phyloP scores from a whole-genome alignment of 2,329 filamentous ascomycete genomes.

The Aspergillus puulaauensis region DNA sequence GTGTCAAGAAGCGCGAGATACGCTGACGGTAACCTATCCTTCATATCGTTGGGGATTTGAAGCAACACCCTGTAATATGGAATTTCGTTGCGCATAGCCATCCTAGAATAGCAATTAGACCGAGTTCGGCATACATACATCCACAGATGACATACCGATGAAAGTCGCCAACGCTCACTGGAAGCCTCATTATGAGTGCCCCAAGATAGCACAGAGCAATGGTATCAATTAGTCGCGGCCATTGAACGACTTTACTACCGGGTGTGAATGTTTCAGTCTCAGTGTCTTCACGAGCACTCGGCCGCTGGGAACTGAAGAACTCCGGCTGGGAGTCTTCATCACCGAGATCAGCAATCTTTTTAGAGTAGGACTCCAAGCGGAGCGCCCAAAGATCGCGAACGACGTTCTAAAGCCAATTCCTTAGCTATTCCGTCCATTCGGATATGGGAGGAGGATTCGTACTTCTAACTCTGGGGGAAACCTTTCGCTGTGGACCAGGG shows the following conservation, averaged over 20 bases:
- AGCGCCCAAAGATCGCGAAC: constrained; percentile 85
- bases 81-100: constrained; percentile 67
- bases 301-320: constrained; percentile 61
- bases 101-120: constrained; percentile 18
- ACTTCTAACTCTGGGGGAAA: constrained; percentile 74
- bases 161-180: constrained; percentile 73
- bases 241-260: constrained; percentile 32
- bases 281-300: constrained; percentile 42
- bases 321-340: constrained; percentile 44
- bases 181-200: constrained; percentile 70
- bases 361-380: constrained; percentile 60
- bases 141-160: constrained; percentile 38
- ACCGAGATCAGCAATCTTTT: constrained; percentile 40
- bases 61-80: constrained; percentile 66
- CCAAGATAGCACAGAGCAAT: constrained; percentile 79
- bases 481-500: constrained; percentile 66
- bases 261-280: constrained; percentile 34
- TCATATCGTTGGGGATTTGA: constrained; percentile 45
- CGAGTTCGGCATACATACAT: not conserved
- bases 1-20: constrained; percentile 42
- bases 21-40: constrained; percentile 43
- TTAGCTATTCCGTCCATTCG: not conserved
- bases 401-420: constrained; percentile 48
- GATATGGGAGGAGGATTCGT: constrained; percentile 1
- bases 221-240: constrained; percentile 72